A percentile compares a stretch with the other conserved stretches of the same genome.
Evolutionary conservation across 2,329 filamentous ascomycete species (phyloP).

Genomic region (Scortechinia acanthostroma): DNA sequence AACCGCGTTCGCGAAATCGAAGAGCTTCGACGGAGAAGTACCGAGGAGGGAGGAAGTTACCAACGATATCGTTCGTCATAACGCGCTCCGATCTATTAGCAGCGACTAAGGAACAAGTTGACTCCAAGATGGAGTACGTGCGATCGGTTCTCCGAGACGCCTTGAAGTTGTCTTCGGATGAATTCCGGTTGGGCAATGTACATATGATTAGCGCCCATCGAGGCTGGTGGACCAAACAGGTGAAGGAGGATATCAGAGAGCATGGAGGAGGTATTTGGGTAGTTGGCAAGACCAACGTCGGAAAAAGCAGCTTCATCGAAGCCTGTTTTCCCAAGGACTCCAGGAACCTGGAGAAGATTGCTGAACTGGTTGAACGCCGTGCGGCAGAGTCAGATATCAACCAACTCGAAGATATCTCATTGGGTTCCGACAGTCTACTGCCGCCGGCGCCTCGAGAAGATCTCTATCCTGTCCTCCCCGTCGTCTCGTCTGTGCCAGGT

Average conservation of each 20-base stretch:
- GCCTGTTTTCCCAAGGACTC: conserved; percentile 55
- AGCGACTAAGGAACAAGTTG: conserved; percentile 58
- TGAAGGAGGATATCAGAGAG: conserved; percentile 63
- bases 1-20: conserved; percentile 55
- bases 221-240: conserved; percentile 65
- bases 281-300: conserved; percentile 70
- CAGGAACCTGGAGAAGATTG: conserved; percentile 10
- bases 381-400: conserved; percentile 7
- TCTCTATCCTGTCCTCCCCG: conserved; percentile 57
- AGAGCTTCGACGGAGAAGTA: conserved; percentile 49
- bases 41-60: conserved; percentile 37
- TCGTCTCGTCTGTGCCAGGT: conserved; percentile 61
- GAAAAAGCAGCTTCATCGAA: conserved; percentile 67
- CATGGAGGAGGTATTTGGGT: conserved; percentile 66
- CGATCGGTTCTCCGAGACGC: conserved; percentile 51
- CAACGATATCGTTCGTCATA: conserved; percentile 62
- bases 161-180: conserved; percentile 41
- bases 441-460: conserved; percentile 54
- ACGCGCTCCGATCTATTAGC: conserved; percentile 64
- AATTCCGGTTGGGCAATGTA: conserved; percentile 59
- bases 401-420: conserved; percentile 22
- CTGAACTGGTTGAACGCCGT: not conserved
- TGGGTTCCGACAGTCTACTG: conserved; percentile 15
- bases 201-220: conserved; percentile 62
- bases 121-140: conserved; percentile 61